A percentile compares a stretch with the other conserved stretches of the same genome.
Evolutionary conservation across 2,329 filamentous ascomycete genomes (phyloP).

Genomic region (Calonectria pseudoreteaudii): DNA sequence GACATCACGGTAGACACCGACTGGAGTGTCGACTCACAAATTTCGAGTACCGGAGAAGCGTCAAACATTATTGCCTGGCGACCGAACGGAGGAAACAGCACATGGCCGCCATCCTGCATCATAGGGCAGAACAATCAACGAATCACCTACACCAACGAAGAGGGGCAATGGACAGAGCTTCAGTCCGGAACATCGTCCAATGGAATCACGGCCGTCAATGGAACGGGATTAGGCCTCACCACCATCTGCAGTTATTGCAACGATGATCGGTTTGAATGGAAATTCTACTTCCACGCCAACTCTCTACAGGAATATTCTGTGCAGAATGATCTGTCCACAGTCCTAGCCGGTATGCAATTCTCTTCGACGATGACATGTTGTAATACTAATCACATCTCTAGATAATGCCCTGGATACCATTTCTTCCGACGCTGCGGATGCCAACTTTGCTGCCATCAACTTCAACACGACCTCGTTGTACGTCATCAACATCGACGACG

Average conservation of each 20-base stretch:
- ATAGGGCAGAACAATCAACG: background rate
- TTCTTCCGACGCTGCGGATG: too few relatives aligned
- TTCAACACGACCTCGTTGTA: background rate
- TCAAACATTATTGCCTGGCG: background rate
- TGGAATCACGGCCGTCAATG: background rate
- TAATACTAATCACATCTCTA: background rate
- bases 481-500: background rate
- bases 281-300: conserved; percentile 1
- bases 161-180: background rate
- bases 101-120: background rate
- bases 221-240: background rate
- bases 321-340: background rate
- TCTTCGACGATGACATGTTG: background rate
- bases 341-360: background rate
- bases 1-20: background rate
- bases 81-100: background rate
- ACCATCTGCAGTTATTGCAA: background rate
- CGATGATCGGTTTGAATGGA: background rate
- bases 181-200: background rate
- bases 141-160: background rate
- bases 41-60: background rate
- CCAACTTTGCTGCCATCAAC: background rate
- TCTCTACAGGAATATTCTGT: background rate
- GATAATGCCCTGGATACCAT: background rate
- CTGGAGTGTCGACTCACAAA: background rate